Evolutionary conservation across 495 filamentous ascomycete genomes (phyloP).

Genomic region (Penicillium waksmanii): DNA sequence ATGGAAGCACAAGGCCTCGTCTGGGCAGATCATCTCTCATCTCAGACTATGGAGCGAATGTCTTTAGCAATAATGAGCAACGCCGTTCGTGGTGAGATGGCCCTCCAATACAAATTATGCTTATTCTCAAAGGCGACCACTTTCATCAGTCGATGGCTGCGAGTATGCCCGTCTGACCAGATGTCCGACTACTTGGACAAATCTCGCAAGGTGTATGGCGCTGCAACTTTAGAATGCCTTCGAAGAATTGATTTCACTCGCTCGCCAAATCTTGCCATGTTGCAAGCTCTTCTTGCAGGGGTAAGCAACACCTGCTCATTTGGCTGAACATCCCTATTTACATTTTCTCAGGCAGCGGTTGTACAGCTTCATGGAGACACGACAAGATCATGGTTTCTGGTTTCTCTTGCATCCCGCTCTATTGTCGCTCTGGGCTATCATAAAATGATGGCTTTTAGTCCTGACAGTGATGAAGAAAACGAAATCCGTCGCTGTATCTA

Average conservation of each 20-base stretch:
- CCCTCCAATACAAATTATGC: constrained; percentile 1
- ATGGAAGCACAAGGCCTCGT: not conserved
- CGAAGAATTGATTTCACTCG: not conserved
- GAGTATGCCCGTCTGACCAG: not conserved
- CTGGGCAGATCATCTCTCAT: constrained; percentile 1
- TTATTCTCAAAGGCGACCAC: not conserved
- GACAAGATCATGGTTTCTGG: not conserved
- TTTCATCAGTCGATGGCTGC: not conserved
- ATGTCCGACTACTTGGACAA: not conserved
- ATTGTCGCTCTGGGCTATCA: not conserved
- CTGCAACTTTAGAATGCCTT: not conserved
- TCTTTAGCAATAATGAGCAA: not conserved
- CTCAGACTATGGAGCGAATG: constrained; percentile 1
- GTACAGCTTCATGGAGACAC: not conserved
- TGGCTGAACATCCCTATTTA: not conserved
- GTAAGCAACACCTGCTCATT: not conserved
- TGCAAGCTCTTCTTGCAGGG: constrained; percentile 1
- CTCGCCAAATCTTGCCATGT: constrained; percentile 1
- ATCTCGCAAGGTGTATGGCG: not conserved
- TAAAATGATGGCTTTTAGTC: not conserved
- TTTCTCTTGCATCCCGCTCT: not conserved
- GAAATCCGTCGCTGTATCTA: constrained; percentile 3
- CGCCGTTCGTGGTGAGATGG: not conserved
- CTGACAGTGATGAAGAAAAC: not conserved
- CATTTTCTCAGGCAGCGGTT: not conserved